Conservation (phyloP, 306 rosid species). For the Ammopiptanthus mongolicus region DNA sequence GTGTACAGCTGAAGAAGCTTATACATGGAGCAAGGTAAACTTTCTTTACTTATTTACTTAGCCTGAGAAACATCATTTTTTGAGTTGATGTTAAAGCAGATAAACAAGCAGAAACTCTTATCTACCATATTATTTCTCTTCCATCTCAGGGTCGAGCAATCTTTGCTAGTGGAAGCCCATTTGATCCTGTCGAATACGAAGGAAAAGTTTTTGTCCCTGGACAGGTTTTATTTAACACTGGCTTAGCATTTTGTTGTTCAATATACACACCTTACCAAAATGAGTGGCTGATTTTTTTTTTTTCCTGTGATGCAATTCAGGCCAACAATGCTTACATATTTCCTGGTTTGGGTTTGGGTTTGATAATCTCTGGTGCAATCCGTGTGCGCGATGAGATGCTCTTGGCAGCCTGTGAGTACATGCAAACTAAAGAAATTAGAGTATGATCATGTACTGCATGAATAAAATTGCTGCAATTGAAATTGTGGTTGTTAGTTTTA, state of each 20-base stretch:
- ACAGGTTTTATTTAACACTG: slow-evolving; percentile 53
- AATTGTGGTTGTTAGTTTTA: not conserved
- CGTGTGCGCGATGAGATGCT: slow-evolving; percentile 95
- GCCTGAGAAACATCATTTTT: not conserved
- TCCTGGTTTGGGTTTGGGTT: slow-evolving; percentile 93
- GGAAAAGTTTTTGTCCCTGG: slow-evolving; percentile 78
- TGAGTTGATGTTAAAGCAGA: not conserved
- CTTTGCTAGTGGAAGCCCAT: slow-evolving; percentile 96
- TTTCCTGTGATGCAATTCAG: slow-evolving; percentile 39
- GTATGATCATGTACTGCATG: not conserved
- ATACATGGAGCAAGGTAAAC: slow-evolving; percentile 87
- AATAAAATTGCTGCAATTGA: not conserved
- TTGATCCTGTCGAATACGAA: slow-evolving; percentile 66
- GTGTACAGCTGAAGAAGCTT: slow-evolving; percentile 98
- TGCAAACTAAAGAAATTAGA: not conserved
- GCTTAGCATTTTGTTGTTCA: not conserved
- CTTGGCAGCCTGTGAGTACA: slow-evolving; percentile 87
- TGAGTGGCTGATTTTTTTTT: slow-evolving; percentile 23
- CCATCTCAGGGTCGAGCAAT: slow-evolving; percentile 71
- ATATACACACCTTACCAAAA: not conserved
- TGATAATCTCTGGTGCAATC: slow-evolving; percentile 92
- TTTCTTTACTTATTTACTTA: not conserved
- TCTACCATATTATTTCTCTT: not conserved
- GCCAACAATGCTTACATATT: slow-evolving; percentile 98
- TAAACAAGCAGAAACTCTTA: not conserved